phyloP scores from a whole-genome alignment of 768 basidiomycete species.

The Hortiboletus campestris region DNA sequence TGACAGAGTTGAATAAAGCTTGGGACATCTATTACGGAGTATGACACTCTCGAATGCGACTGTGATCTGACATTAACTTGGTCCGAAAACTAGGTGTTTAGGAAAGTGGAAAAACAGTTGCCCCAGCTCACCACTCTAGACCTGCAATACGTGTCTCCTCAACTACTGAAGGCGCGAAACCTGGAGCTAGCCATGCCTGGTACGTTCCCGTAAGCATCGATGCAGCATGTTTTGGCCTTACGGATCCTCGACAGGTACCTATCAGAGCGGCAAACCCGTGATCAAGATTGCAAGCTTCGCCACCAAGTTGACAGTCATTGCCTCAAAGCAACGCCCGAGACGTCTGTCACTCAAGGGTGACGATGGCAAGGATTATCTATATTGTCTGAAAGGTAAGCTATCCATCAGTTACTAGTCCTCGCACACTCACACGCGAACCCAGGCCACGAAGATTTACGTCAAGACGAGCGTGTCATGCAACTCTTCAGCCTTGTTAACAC shows the following conservation, averaged over 20 bases:
- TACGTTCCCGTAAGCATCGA: conserved; percentile 26
- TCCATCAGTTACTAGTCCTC: neutral
- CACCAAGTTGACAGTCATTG: conserved; percentile 88
- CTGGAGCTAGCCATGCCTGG: conserved; percentile 97
- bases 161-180: conserved; percentile 81
- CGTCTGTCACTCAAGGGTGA: conserved; percentile 83
- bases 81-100: conserved; percentile 68
- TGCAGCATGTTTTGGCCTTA: neutral
- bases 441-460: conserved; percentile 98
- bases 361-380: conserved; percentile 93
- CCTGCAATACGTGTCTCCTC: conserved; percentile 95
- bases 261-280: conserved; percentile 82
- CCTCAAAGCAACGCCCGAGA: conserved; percentile 95
- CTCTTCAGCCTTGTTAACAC: conserved; percentile 97
- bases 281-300: conserved; percentile 83
- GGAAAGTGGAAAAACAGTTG: conserved; percentile 92
- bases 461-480: conserved; percentile 99
- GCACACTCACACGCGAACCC: conserved; percentile 2
- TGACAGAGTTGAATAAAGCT: conserved; percentile 88
- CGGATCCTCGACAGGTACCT: conserved; percentile 60
- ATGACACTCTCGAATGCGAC: conserved; percentile 23
- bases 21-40: conserved; percentile 99
- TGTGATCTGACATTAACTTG: neutral
- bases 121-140: conserved; percentile 87
- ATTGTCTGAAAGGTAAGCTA: conserved; percentile 75